These are phyloP conservation scores for Malus sieversii DNA, from an alignment of 306 rosid species.

Conservation along the genomic window DNA sequence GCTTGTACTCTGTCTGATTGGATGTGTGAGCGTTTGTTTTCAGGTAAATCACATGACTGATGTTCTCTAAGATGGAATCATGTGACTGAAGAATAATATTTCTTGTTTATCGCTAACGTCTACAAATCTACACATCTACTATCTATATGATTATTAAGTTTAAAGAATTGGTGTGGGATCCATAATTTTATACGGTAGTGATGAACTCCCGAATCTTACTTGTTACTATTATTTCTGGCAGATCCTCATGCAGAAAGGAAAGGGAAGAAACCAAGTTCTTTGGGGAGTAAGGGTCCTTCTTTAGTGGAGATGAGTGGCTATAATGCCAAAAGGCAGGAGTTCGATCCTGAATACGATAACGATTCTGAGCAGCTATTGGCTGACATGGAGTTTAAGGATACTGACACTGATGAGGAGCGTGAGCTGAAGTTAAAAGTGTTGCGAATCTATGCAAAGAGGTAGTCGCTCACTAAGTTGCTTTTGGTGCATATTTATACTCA, in stretches of 20 bases:
- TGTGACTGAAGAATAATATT: not conserved
- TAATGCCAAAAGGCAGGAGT: slow-evolving; percentile 78
- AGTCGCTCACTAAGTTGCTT: slow-evolving; percentile 6
- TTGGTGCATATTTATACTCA: not conserved
- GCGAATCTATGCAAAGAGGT: slow-evolving; percentile 79
- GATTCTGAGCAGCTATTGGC: slow-evolving; percentile 89
- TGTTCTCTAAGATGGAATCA: not conserved
- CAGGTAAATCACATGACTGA: not conserved
- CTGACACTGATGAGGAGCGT: slow-evolving; percentile 75
- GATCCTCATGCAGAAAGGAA: slow-evolving; percentile 68
- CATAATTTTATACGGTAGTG: not conserved
- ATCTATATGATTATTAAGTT: not conserved
- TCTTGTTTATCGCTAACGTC: not conserved
- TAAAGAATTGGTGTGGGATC: not conserved
- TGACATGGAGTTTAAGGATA: slow-evolving; percentile 94
- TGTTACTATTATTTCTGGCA: slow-evolving; percentile 22
- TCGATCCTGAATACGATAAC: slow-evolving; percentile 91
- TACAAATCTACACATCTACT: not conserved
- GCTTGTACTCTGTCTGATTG: not conserved
- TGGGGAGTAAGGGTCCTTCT: slow-evolving; percentile 67
- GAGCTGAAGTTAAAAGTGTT: slow-evolving; percentile 75
- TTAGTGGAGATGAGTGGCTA: slow-evolving; percentile 83
- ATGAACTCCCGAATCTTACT: slow-evolving; percentile 1
- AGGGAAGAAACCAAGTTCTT: slow-evolving; percentile 54
- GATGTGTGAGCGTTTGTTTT: not conserved